Evolutionary conservation across 164 flowering plant species (phyloP).

Genomic region (Vitis labrusca): DNA sequence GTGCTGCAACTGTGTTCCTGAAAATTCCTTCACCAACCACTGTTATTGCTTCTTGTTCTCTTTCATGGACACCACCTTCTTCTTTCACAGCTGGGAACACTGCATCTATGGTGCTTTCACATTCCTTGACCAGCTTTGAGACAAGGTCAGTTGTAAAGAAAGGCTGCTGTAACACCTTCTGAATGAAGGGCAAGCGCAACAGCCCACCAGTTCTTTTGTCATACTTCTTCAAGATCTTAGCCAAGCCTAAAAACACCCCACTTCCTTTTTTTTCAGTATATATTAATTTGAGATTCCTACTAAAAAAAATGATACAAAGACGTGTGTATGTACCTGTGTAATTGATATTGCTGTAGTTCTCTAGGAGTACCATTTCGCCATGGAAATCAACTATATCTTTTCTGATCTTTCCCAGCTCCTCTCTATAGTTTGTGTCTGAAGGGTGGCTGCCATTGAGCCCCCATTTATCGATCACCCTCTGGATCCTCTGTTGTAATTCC

Average conservation of each 20-base stretch:
- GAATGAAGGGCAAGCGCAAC: slow-evolving; percentile 7
- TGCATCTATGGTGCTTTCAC: slow-evolving; percentile 48
- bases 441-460: slow-evolving; percentile 36
- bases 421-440: slow-evolving; percentile 28
- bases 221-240: slow-evolving; percentile 70
- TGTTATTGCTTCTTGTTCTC: slow-evolving; percentile 13
- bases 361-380: slow-evolving; percentile 70
- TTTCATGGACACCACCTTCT: background rate
- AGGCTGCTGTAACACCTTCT: slow-evolving; percentile 55
- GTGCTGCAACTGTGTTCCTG: slow-evolving; percentile 55
- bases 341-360: slow-evolving; percentile 60
- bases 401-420: slow-evolving; percentile 44
- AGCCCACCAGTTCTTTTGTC: slow-evolving; percentile 59
- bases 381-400: slow-evolving; percentile 62
- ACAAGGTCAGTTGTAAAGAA: slow-evolving; percentile 54
- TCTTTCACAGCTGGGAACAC: slow-evolving; percentile 27
- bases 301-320: no score
- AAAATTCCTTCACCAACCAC: slow-evolving; percentile 38
- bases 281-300: no score
- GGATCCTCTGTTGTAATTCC: slow-evolving; percentile 60
- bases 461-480: slow-evolving; percentile 28
- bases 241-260: slow-evolving; percentile 35
- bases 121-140: slow-evolving; percentile 55
- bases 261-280: no score
- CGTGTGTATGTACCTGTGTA: slow-evolving; percentile 45